Evolutionary conservation across 2,329 filamentous ascomycete genomes (phyloP).

Genomic region (Fusarium longipes): DNA sequence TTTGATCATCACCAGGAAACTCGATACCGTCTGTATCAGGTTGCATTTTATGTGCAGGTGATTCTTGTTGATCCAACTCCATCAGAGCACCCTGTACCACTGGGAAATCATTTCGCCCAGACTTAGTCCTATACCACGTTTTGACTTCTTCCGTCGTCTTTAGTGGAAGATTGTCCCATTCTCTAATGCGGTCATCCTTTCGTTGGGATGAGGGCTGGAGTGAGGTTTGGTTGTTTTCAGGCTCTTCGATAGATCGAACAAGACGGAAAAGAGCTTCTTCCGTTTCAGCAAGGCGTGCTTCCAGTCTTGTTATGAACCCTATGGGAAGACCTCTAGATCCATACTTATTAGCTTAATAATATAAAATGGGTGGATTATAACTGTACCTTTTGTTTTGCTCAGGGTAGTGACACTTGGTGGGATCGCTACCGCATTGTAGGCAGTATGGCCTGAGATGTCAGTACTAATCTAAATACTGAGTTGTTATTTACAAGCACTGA

Average conservation of each 20-base stretch:
- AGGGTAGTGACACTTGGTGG: conserved; percentile 49
- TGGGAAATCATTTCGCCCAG: not conserved
- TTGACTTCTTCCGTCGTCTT: conserved; percentile 29
- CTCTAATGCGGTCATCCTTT: conserved; percentile 46
- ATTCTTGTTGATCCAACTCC: not conserved
- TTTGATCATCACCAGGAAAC: not conserved
- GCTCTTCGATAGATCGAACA: conserved; percentile 25
- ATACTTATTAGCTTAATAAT: not conserved
- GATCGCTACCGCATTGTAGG: conserved; percentile 47
- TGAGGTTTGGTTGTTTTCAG: not conserved
- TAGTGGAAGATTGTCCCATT: conserved; percentile 47
- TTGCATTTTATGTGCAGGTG: not conserved
- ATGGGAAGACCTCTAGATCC: conserved; percentile 51
- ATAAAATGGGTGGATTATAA: not conserved
- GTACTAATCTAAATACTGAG: fast-evolving
- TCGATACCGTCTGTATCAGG: not conserved
- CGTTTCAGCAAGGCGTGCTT: conserved; percentile 52
- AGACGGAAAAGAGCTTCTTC: conserved; percentile 46
- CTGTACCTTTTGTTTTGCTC: conserved; percentile 50
- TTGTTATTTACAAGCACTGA: not conserved
- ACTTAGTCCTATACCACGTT: conserved; percentile 37
- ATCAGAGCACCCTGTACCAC: not conserved
- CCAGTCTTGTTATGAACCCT: conserved; percentile 54
- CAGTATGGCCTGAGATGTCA: conserved; percentile 42
- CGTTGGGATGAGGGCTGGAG: conserved; percentile 29